Evolutionary conservation across 495 filamentous ascomycete genomes (phyloP).

Genomic region (Trichoderma asperelloides): DNA sequence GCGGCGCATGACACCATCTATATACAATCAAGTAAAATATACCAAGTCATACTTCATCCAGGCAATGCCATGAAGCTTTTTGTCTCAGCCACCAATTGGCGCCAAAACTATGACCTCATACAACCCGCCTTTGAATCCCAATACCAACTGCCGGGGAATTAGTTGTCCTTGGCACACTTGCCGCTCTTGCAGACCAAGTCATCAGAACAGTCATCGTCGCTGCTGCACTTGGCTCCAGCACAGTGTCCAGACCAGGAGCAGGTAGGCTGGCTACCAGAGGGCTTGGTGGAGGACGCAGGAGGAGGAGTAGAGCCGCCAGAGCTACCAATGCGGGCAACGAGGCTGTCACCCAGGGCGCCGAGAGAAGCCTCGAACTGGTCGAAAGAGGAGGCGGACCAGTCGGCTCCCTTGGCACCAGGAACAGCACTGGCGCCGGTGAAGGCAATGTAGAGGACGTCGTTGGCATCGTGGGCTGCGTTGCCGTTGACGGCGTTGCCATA

Average conservation of each 20-base stretch:
- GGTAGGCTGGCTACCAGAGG: background rate
- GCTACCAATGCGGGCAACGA: conserved; percentile 19
- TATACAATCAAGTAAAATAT: background rate
- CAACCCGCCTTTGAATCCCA: background rate
- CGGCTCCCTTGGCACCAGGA: conserved; percentile 35
- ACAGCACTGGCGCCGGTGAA: conserved; percentile 43
- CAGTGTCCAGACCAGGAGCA: conserved; percentile 5
- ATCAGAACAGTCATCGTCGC: background rate
- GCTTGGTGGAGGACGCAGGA: background rate
- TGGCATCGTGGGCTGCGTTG: conserved; percentile 30
- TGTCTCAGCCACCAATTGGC: background rate
- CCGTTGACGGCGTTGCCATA: conserved; percentile 39
- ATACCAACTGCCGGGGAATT: background rate
- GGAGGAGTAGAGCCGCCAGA: background rate
- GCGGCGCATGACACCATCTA: background rate
- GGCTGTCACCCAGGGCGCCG: conserved; percentile 35
- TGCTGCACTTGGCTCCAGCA: background rate
- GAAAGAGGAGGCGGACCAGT: conserved; percentile 38
- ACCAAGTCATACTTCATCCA: background rate
- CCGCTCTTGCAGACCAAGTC: background rate
- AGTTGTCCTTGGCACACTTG: background rate
- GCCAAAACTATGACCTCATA: background rate
- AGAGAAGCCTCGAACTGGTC: conserved; percentile 44
- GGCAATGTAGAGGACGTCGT: conserved; percentile 48
- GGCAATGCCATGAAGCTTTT: background rate